Conservation (phyloP, 345 rosid species). For the Eucalyptus erythrocorys region DNA sequence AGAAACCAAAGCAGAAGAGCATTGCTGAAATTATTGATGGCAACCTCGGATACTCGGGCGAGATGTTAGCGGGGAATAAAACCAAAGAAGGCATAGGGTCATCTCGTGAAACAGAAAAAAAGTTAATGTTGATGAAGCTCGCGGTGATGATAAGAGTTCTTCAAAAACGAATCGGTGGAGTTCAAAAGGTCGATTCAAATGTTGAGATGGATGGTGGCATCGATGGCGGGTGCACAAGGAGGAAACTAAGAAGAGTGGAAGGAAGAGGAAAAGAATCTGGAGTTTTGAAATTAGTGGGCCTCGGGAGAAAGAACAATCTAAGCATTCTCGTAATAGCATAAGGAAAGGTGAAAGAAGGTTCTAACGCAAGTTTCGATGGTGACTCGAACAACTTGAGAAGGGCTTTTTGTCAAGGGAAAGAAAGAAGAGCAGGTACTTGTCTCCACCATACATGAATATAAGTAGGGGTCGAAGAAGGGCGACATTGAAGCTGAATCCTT, state of each 20-base stretch:
- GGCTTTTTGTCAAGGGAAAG: conserved; percentile 41
- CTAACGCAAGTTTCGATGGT: neutral
- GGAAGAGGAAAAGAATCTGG: conserved; percentile 9
- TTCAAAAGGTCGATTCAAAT: neutral
- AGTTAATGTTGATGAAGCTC: neutral
- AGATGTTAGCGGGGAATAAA: neutral
- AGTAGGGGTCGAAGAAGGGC: conserved; percentile 10
- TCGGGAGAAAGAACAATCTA: conserved; percentile 8
- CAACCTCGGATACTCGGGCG: neutral
- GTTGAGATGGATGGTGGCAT: neutral
- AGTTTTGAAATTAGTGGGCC: neutral
- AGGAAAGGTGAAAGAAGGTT: conserved; percentile 7
- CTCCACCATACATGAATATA: conserved; percentile 61
- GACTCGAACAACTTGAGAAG: conserved; percentile 4
- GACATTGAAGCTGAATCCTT: conserved; percentile 15
- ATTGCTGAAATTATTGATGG: conserved; percentile 67
- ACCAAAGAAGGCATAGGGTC: neutral
- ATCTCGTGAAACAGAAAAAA: conserved; percentile 20
- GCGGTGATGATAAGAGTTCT: neutral
- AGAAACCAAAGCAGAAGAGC: conserved; percentile 70
- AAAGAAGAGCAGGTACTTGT: conserved; percentile 82
- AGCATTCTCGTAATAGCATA: conserved; percentile 7
- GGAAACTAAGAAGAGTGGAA: conserved; percentile 13
- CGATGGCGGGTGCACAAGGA: neutral
- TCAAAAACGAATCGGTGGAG: neutral